Conservation (phyloP, 2,329 filamentous ascomycete species). For the Esteya vermicola region DNA sequence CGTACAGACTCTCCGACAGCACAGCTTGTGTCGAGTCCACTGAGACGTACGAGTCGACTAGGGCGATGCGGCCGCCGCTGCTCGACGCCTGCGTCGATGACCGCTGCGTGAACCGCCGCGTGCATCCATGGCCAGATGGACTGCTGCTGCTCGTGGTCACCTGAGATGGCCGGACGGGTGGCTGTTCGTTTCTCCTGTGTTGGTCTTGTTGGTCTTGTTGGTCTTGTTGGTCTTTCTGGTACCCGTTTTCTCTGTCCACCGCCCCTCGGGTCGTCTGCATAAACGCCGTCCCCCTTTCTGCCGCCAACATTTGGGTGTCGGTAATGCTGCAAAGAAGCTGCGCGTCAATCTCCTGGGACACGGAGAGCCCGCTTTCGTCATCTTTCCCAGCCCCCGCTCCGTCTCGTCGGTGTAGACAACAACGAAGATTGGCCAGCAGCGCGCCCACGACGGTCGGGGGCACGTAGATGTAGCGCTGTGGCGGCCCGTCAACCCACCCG, state of each 20-base stretch:
- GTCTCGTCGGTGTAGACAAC: conserved; percentile 22
- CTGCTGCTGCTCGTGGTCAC: background rate
- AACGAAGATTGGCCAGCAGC: conserved; percentile 42
- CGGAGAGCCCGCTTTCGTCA: no score
- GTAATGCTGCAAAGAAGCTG: conserved; percentile 32
- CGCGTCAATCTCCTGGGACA: conserved; percentile 37
- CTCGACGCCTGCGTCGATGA: background rate
- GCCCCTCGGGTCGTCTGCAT: no score
- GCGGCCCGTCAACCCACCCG: conserved; percentile 34
- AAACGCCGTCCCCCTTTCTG: no score
- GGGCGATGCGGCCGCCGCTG: background rate
- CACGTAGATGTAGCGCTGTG: conserved; percentile 38
- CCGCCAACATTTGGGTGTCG: conserved; percentile 8
- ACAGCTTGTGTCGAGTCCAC: conserved; percentile 32
- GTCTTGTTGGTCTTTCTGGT: no score
- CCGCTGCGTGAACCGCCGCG: no score
- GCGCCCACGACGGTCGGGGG: conserved; percentile 43
- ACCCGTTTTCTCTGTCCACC: no score
- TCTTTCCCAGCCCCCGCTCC: conserved; percentile 6
- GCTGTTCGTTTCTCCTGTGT: no score
- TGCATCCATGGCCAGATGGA: background rate
- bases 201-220: no score
- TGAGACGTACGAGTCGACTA: background rate
- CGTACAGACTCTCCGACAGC: conserved; percentile 31
- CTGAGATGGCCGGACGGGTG: background rate